A percentile compares a stretch with the other conserved stretches of the same genome.
phyloP scores from a whole-genome alignment of 73 alveolate species.

The Paramecium biaurelia region DNA sequence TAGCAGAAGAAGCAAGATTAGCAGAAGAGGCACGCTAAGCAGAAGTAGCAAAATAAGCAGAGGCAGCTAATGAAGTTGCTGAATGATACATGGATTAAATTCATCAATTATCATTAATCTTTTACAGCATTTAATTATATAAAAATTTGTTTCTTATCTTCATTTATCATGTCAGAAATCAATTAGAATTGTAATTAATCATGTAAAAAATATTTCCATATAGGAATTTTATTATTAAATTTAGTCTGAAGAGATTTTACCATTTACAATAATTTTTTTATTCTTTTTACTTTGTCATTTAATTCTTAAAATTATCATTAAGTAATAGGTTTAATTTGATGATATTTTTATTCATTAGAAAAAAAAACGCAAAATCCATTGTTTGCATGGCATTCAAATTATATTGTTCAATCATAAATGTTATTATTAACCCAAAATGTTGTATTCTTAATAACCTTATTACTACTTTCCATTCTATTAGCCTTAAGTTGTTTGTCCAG shows the following conservation, averaged over 20 bases:
- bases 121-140: background rate
- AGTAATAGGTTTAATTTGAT: background rate
- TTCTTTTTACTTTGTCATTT: background rate
- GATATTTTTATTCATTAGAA: background rate
- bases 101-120: background rate
- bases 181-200: background rate
- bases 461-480: background rate
- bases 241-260: background rate
- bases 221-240: no score
- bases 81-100: background rate
- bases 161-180: background rate
- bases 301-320: background rate
- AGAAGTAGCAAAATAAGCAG: conserved; percentile 36
- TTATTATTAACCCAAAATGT: background rate
- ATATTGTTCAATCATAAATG: background rate
- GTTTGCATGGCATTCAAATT: background rate
- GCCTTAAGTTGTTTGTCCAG: background rate
- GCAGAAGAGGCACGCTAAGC: conserved; percentile 4
- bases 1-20: background rate
- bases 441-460: background rate
- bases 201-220: background rate
- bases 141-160: background rate
- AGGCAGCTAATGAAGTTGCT: background rate
- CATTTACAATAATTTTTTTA: no score
- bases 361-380: background rate